Conservation (phyloP, 768 basidiomycete species). For the Tulasnella calospora region DNA sequence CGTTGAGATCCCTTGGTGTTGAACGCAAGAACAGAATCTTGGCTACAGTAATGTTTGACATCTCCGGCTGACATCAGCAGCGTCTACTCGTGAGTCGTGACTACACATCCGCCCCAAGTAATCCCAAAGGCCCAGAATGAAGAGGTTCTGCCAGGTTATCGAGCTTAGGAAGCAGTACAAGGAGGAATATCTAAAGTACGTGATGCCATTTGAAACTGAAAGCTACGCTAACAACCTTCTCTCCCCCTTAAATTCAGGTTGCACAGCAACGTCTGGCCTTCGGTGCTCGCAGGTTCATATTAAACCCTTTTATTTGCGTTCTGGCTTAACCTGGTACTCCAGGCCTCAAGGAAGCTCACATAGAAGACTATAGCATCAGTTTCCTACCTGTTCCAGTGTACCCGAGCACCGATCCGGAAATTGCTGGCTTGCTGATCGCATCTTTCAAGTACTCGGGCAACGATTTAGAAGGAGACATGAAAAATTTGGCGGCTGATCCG, state of each 20-base stretch:
- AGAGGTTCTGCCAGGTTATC: constrained; percentile 66
- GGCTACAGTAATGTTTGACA: neutral
- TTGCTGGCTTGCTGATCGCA: constrained; percentile 58
- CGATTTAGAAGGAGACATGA: constrained; percentile 66
- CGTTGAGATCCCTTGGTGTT: neutral
- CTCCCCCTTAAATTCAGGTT: constrained; percentile 29
- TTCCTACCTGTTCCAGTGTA: constrained; percentile 46
- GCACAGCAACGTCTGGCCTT: constrained; percentile 63
- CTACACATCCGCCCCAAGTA: constrained; percentile 31
- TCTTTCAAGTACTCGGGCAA: constrained; percentile 68
- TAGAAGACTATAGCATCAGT: constrained; percentile 72
- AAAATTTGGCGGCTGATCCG: constrained; percentile 53
- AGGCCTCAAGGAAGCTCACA: constrained; percentile 41
- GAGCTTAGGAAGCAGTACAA: constrained; percentile 46
- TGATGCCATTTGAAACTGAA: neutral
- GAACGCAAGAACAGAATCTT: neutral
- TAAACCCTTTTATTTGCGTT: neutral
- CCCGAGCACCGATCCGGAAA: constrained; percentile 5
- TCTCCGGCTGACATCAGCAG: constrained; percentile 5
- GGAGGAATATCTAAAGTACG: constrained; percentile 37
- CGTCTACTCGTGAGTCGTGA: neutral
- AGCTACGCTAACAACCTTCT: constrained; percentile 22
- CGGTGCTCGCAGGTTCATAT: constrained; percentile 58
- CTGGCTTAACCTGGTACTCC: constrained; percentile 4
- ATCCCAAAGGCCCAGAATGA: constrained; percentile 27